phyloP scores from a whole-genome alignment of 192 early-diverging fungal species.

The Entomortierella beljakovae region DNA sequence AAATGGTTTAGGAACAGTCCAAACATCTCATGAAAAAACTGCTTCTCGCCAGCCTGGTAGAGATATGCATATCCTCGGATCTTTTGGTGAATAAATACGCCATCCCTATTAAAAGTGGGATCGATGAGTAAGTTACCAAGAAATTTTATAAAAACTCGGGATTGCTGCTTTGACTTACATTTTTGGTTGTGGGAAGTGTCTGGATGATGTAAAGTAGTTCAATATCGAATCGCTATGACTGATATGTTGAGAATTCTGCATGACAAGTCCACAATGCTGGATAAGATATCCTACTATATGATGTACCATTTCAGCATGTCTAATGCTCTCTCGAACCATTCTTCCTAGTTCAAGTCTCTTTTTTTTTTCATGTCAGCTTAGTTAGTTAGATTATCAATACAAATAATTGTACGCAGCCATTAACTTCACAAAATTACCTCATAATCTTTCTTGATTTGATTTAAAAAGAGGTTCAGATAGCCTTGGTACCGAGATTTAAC shows the following conservation, averaged over 20 bases:
- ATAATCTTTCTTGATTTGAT: conserved; percentile 16
- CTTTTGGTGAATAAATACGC: conserved; percentile 24
- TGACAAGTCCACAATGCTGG: conserved; percentile 32
- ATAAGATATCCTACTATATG: conserved; percentile 29
- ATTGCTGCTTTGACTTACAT: conserved; percentile 5
- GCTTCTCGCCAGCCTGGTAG: conserved; percentile 33
- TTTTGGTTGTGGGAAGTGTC: conserved; percentile 31
- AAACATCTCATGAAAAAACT: conserved; percentile 26
- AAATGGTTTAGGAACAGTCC: conserved; percentile 13
- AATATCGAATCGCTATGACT: conserved; percentile 21
- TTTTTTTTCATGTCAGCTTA: neutral
- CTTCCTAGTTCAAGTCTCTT: conserved; percentile 18
- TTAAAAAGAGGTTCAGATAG: conserved; percentile 7
- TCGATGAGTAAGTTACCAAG: neutral
- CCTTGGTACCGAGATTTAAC: conserved; percentile 12
- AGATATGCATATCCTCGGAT: conserved; percentile 37
- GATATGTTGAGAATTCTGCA: conserved; percentile 17
- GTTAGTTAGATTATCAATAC: too few relatives aligned
- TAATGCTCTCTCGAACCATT: conserved; percentile 16
- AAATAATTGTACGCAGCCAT: too few relatives aligned
- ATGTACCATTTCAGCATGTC: conserved; percentile 24
- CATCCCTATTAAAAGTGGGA: conserved; percentile 6
- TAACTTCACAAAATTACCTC: neutral
- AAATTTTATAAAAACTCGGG: neutral
- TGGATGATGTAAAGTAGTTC: conserved; percentile 30